A percentile compares a stretch with the other conserved stretches of the same genome.
Evolutionary conservation across 352 stramenopile genomes (phyloP).

Genomic region (Thalassiosira livingstoniorum): DNA sequence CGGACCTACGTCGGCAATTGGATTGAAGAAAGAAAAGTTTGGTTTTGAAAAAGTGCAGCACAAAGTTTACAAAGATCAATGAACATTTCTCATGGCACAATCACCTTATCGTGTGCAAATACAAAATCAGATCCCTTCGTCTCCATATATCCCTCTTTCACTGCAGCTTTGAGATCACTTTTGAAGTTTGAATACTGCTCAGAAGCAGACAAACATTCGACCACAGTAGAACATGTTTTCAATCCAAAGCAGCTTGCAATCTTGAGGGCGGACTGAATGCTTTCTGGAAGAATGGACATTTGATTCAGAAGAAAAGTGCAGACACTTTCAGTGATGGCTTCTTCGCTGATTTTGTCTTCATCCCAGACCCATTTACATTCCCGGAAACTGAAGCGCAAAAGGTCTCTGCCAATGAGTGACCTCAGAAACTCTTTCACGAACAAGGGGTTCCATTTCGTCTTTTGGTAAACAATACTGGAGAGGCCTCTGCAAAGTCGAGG

Average conservation of each 20-base stretch:
- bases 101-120: conserved; percentile 61
- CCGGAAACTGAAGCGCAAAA: conserved; percentile 31
- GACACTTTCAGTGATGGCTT: conserved; percentile 33
- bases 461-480: conserved; percentile 18
- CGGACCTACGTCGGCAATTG: no score
- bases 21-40: no score
- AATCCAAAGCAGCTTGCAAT: conserved; percentile 41
- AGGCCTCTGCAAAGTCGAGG: conserved; percentile 32
- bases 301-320: conserved; percentile 23
- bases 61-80: no score
- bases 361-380: conserved; percentile 38
- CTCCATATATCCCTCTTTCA: conserved; percentile 32
- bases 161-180: conserved; percentile 23
- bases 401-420: conserved; percentile 21
- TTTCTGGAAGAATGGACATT: conserved; percentile 10
- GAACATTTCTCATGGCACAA: no score
- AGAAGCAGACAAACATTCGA: conserved; percentile 26
- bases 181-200: conserved; percentile 27
- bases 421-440: conserved; percentile 32
- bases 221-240: conserved; percentile 16
- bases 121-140: conserved; percentile 21
- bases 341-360: conserved; percentile 19
- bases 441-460: conserved; percentile 18
- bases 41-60: no score
- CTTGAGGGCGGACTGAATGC: conserved; percentile 14